Base-by-base conservation (phyloP, 2,329 filamentous ascomycete species). In the Paramyrothecium roridum region DNA sequence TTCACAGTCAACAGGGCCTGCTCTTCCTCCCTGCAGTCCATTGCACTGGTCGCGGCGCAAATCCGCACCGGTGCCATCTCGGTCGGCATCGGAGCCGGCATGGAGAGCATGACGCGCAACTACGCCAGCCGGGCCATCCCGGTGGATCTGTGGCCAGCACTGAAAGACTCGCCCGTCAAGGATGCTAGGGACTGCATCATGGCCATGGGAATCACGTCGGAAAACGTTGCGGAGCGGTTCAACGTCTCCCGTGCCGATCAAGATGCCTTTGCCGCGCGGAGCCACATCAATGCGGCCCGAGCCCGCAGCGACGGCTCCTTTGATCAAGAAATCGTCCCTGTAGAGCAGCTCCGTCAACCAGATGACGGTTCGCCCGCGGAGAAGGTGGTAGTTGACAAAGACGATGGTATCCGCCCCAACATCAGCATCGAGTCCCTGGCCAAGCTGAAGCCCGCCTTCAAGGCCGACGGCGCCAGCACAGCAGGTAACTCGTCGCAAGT, bases 21-120 rank as follows among this genome's bases (percentile, higher is more conserved):
- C 71, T 85, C 86, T n/a, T 90, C 85, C 3, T 88, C 87, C 3
- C 79, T 96, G 49, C 87, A 90, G 61, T 86, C 88, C 16, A 86
- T 96, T 52, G 87, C 90, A 0, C 76, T 80, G n/a, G 78, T 96
- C 8, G 88, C 89, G 2, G 84, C 89, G 57, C 80, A 86, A 54
- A 93, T 97, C 63, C 81, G 84, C n/a, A 79, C 82, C 0, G 91
- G 89, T 1, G 81, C 83, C 60, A 87, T 93, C 53, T 82, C 85
- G 59, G 78, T 82, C 1, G 93, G 90, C 55, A 83, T 96, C 57
- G 93, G 86, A 7, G 93, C 89, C 2, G 93, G 93, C 26, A 96
- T 95, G 88, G 93, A 96, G 80, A 93, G 88, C 75, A 96, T 97
- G 93, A 96, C 90, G 59, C 77, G 87, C 60, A 96, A 96, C 75